These are phyloP conservation scores for Scheffersomyces stambukii DNA, from an alignment of 1,139 yeast species.

Conservation along the genomic window DNA sequence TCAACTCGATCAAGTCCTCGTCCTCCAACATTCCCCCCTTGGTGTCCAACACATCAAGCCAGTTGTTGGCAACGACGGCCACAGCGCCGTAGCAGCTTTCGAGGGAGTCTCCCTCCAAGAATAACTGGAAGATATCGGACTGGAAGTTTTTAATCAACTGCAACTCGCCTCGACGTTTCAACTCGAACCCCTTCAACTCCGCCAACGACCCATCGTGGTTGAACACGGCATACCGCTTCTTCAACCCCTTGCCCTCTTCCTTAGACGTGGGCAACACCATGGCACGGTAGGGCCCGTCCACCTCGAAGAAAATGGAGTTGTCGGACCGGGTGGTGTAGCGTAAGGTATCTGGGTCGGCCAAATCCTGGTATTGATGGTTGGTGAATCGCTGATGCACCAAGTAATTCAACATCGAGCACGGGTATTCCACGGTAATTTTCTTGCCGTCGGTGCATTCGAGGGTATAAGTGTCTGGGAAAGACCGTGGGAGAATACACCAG, in stretches of 20 bases:
- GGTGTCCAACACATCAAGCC: constrained; percentile 91
- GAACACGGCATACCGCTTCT: constrained; percentile 95
- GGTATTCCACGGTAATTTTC: constrained; percentile 75
- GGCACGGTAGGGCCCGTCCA: constrained; percentile 97
- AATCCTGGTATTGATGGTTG: constrained; percentile 89
- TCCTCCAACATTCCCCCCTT: constrained; percentile 87
- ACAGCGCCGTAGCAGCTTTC: constrained; percentile 85
- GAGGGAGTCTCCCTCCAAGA: constrained; percentile 77
- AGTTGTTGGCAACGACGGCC: constrained; percentile 88
- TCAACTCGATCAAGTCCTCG: constrained; percentile 88
- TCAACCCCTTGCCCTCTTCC: constrained; percentile 95
- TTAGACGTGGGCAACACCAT: constrained; percentile 97
- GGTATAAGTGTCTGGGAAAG: constrained; percentile 86
- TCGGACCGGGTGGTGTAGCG: constrained; percentile 79
- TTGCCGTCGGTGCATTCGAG: constrained; percentile 77
- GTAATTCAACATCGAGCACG: constrained; percentile 95
- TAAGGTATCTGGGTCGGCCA: constrained; percentile 63
- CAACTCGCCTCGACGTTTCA: constrained; percentile 94
- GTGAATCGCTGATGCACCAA: constrained; percentile 88
- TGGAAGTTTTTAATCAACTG: constrained; percentile 93
- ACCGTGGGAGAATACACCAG: constrained; percentile 94
- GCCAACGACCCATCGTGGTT: constrained; percentile 93
- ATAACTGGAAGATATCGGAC: constrained; percentile 87
- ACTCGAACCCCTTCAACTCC: constrained; percentile 93
- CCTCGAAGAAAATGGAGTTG: constrained; percentile 94